These are phyloP conservation scores for Ogataea haglerorum DNA, from an alignment of 805 yeast genomes.

Conservation along the genomic window DNA sequence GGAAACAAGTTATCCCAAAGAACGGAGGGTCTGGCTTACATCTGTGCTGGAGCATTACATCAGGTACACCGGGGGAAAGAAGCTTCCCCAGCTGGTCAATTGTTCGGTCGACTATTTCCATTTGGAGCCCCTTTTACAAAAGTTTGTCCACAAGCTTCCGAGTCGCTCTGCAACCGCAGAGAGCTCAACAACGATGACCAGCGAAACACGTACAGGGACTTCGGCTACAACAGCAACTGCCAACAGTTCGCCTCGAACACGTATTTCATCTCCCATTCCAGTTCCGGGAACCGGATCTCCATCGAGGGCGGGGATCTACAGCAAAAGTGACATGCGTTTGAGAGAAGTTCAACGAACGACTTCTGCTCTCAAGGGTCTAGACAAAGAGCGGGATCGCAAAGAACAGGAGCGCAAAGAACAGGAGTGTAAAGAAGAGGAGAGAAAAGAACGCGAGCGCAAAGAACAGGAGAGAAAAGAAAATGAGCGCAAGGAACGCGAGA, in stretches of 20 bases:
- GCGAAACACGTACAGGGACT: slow-evolving; percentile 12
- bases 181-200: slow-evolving; percentile 8
- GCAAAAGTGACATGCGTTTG: not conserved
- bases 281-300: not conserved
- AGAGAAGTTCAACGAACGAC: slow-evolving; percentile 4
- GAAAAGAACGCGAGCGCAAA: slow-evolving; percentile 1
- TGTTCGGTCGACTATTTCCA: slow-evolving; percentile 41
- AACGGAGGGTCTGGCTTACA: slow-evolving; percentile 55
- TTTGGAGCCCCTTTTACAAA: slow-evolving; percentile 20
- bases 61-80: slow-evolving; percentile 51
- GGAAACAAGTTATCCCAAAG: slow-evolving; percentile 61
- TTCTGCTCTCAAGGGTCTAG: slow-evolving; percentile 3
- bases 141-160: slow-evolving; percentile 3
- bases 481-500: not conserved
- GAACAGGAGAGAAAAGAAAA: not conserved
- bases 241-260: slow-evolving; percentile 1
- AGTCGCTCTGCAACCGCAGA: slow-evolving; percentile 14
- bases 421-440: not conserved
- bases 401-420: slow-evolving; percentile 2
- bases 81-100: slow-evolving; percentile 48
- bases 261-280: not conserved
- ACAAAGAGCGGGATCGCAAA: not conserved
- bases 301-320: not conserved
- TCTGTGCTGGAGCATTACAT: slow-evolving; percentile 50
- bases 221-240: slow-evolving; percentile 12